A percentile compares a stretch with the other conserved stretches of the same genome.
These are phyloP conservation scores for Croton laevigatus DNA, from an alignment of 441 rosid species.

Conservation along the genomic window DNA sequence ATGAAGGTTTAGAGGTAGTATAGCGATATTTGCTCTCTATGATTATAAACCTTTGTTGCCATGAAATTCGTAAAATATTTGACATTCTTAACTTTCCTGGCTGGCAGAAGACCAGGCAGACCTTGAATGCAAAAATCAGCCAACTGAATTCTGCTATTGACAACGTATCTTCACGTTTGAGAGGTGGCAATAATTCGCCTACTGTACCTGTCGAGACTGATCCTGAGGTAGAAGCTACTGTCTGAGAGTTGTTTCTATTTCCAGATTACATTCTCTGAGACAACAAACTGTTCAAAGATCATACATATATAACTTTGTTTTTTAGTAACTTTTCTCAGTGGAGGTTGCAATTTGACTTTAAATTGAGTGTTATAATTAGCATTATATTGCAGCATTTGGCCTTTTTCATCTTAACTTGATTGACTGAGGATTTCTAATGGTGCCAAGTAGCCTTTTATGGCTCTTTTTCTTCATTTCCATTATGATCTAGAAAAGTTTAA, in stretches of 20 bases:
- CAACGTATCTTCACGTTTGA: constrained; percentile 82
- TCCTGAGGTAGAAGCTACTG: constrained; percentile 67
- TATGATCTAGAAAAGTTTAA: no score
- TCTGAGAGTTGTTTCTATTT: constrained; percentile 30
- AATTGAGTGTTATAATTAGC: not conserved
- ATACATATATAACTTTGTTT: constrained; percentile 10
- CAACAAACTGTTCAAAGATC: constrained; percentile 11
- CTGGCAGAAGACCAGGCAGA: constrained; percentile 75
- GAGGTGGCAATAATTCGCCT: constrained; percentile 54
- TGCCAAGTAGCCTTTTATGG: not conserved
- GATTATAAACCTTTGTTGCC: not conserved
- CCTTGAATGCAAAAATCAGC: constrained; percentile 74
- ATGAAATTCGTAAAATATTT: not conserved
- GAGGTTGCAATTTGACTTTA: constrained; percentile 13
- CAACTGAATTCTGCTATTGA: constrained; percentile 92
- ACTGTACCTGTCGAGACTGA: constrained; percentile 47
- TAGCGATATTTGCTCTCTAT: not conserved
- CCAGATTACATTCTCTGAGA: constrained; percentile 5
- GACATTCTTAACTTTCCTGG: constrained; percentile 7
- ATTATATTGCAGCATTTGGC: not conserved
- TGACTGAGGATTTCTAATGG: constrained; percentile 1
- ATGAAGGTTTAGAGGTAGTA: constrained; percentile 81
- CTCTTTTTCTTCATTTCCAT: not conserved
- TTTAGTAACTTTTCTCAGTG: not conserved
- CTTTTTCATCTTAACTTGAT: not conserved